Evolutionary conservation across 495 filamentous ascomycete species (phyloP), one percentile per base, ranked within the genome.

Genomic region (Umbilicaria muhlenbergii): DNA sequence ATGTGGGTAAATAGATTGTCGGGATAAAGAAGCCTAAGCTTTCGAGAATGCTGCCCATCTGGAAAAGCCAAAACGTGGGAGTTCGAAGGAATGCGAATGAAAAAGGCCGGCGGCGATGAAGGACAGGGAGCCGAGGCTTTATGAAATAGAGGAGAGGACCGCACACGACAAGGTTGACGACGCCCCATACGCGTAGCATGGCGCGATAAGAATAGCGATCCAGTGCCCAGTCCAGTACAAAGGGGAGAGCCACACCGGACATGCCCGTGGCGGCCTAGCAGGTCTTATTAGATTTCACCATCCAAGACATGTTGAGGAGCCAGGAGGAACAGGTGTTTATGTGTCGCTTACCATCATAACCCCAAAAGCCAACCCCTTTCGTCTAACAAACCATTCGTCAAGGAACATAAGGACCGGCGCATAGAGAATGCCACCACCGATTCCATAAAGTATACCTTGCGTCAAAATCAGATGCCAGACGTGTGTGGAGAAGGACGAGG

Each of bases 21-120:
- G 78, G 76, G 0, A 80, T 55, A 55, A 81, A 80, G 51, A 66
- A 81, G 3, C 78, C 79, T 7, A 74, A 53, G 0, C 63, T 65
- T 51, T 82, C 64, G 37, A 76, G 42, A 32, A 73, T 59, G 51
- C 76, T 76, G 33, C 69, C 67, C 0, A 65, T 39, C 47, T 75
- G 67, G 34, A 73, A 68, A 19, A 71, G 51, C 46, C 64, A 51
- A 53, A 81, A 81, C 1, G 61, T 56, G 0, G 51, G 52, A 19
- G 59, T 52, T 14, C 46, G 31, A 8, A 77, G 44, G 48, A 78
- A 80, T 12, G 49, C 51, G 37, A 73, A 57, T 50, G 61, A 47
- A 43, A 58, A 17, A 21, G 48, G 49, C 16, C 47, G 32, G 15
- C 2, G 43, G 46, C 3, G 51, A 49, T 2, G 66, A 50, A n/a